These are phyloP conservation scores for Huntiella savannae DNA, from an alignment of 2,329 filamentous ascomycete genomes.

Conservation along the genomic window DNA sequence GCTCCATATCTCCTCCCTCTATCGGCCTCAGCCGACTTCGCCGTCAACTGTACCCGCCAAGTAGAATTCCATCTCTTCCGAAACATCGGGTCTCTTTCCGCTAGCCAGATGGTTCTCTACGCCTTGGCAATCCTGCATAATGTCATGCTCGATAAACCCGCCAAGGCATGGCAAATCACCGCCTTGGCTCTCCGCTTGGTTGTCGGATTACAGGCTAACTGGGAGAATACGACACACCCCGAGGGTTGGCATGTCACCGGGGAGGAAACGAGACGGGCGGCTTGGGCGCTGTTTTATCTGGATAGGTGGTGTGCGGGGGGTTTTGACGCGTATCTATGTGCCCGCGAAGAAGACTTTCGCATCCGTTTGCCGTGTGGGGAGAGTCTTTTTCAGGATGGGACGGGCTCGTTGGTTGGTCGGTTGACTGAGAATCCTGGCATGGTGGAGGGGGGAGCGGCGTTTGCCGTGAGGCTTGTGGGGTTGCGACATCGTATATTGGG, in stretches of 20 bases:
- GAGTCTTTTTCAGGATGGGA: conserved; percentile 16
- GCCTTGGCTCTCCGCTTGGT: conserved; percentile 21
- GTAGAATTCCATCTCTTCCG: conserved; percentile 23
- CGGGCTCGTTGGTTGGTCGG: no score
- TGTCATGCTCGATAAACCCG: conserved; percentile 19
- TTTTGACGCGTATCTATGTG: conserved; percentile 23
- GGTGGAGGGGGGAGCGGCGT: no score
- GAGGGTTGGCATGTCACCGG: no score
- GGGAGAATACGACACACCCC: conserved; percentile 15
- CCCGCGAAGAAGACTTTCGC: conserved; percentile 21
- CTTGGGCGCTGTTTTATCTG: conserved; percentile 22
- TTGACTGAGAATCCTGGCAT: no score
- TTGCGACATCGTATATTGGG: conserved; percentile 21
- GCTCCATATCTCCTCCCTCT: conserved; percentile 20
- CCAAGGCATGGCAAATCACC: conserved; percentile 24
- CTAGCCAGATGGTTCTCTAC: conserved; percentile 19
- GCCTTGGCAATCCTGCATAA: conserved; percentile 21
- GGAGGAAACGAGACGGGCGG: conserved; percentile 17
- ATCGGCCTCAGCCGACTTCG: conserved; percentile 19
- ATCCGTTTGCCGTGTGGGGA: conserved; percentile 21
- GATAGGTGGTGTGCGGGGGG: conserved; percentile 22
- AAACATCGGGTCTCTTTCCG: conserved; percentile 21
- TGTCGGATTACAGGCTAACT: conserved; percentile 22
- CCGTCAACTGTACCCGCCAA: conserved; percentile 20
- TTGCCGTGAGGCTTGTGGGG: neutral